Evolutionary conservation across 306 rosid genomes (phyloP).

Genomic region (Cucumis sativus): Cucumber_9930_V3 NC_026660.2:18179001-18179500

Average conservation of each 20-base stretch:
- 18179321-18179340: neutral
- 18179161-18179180: slow-evolving; percentile 48
- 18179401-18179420: neutral
- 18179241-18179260: slow-evolving; percentile 86
- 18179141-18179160: slow-evolving; percentile 19
- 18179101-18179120: neutral
- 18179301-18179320: neutral
- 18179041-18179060: no score
- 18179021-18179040: neutral
- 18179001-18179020: neutral
- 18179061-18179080: no score
- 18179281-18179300: no score
- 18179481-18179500: slow-evolving; percentile 90
- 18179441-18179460: slow-evolving; percentile 86
- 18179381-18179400: neutral
- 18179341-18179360: neutral
- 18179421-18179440: neutral
- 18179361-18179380: neutral
- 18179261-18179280: slow-evolving; percentile 54
- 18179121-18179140: slow-evolving; percentile 21
- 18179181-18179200: slow-evolving; percentile 63
- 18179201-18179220: slow-evolving; percentile 71
- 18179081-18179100: neutral
- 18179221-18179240: slow-evolving; percentile 96
- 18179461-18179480: slow-evolving; percentile 68